A percentile compares a stretch with the other conserved stretches of the same genome.
Conservation (phyloP, 805 yeast species). For the Torulaspora delbrueckii region DNA sequence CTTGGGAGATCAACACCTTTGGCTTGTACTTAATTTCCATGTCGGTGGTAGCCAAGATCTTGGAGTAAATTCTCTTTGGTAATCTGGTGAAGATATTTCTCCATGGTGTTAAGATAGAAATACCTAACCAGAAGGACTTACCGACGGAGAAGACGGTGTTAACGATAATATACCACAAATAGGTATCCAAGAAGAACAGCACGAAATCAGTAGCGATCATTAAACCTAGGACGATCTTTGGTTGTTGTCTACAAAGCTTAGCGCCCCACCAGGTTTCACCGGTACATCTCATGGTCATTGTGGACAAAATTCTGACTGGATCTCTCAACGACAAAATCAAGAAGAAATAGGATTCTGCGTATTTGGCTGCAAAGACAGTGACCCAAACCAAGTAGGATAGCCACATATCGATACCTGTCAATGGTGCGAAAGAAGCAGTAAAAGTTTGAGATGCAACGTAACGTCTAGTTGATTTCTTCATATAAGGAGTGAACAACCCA, state of each 20-base stretch:
- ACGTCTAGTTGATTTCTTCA: constrained; percentile 79
- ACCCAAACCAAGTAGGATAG: constrained; percentile 91
- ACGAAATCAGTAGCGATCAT: constrained; percentile 91
- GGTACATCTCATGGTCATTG: constrained; percentile 84
- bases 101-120: constrained; percentile 98
- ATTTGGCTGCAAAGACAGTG: constrained; percentile 83
- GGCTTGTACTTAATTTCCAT: constrained; percentile 99
- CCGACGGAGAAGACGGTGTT: constrained; percentile 96
- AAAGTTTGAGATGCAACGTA: constrained; percentile 93
- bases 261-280: constrained; percentile 90
- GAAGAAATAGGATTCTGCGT: constrained; percentile 86
- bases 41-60: constrained; percentile 95
- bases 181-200: constrained; percentile 97
- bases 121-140: constrained; percentile 97
- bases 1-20: constrained; percentile 94
- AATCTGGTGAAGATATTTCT: constrained; percentile 95
- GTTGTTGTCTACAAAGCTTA: constrained; percentile 75
- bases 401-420: constrained; percentile 90
- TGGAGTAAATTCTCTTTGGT: constrained; percentile 98
- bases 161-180: constrained; percentile 95
- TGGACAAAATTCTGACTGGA: constrained; percentile 85
- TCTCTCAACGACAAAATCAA: constrained; percentile 85
- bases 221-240: constrained; percentile 83
- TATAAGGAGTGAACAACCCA: constrained; percentile 88
- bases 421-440: constrained; percentile 82